Evolutionary conservation across 495 filamentous ascomycete genomes (phyloP), one percentile per base, ranked within the genome.

Genomic region (Aspergillus nanangensis): DNA sequence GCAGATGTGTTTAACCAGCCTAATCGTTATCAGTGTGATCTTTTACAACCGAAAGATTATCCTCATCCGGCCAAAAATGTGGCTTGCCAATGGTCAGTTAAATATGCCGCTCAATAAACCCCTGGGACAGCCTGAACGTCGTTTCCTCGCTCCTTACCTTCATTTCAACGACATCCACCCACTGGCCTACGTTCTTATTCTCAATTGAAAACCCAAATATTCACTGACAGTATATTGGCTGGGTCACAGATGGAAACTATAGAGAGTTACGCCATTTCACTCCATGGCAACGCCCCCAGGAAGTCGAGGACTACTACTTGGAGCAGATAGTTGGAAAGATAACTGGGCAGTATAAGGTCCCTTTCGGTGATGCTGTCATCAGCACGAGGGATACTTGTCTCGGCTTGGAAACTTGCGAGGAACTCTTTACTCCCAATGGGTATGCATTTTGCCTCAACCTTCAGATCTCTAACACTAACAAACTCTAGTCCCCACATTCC

Each of bases 11-110:
- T 5, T 17, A 7, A 19, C 9, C 17, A 7, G 0, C 4, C 4
- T 43, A 13, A n/a, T n/a, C n/a, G n/a, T n/a, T n/a, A n/a, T 15
- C 35, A 67, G 65, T 3, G 72, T 87, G 15, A 80, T 93, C 42
- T 73, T 68, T 55, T 74, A 82, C 47, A 79, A 90, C 52, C 68
- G 76, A 20, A 80, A 81, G 65, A 84, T 91, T 21, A 60, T 87
- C 32, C 67, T 88, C 33, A 88, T 96, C 46, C 74, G 90, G 14
- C 90, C 90, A 0, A 96, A 95, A 65, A 74, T 92, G 60, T 88
- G 72, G 57, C 79, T 95, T 13, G 90, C 90, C 38, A 85, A 87
- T 44, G 86, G 90, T 70, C 38, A 1, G 63, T 60, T 22, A 5
- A n/a, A n/a, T n/a, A n/a, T n/a, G n/a, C n/a, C n/a, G n/a, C n/a